phyloP scores from a whole-genome alignment of 163 green algal species.

The Chlorella variabilis region DNA sequence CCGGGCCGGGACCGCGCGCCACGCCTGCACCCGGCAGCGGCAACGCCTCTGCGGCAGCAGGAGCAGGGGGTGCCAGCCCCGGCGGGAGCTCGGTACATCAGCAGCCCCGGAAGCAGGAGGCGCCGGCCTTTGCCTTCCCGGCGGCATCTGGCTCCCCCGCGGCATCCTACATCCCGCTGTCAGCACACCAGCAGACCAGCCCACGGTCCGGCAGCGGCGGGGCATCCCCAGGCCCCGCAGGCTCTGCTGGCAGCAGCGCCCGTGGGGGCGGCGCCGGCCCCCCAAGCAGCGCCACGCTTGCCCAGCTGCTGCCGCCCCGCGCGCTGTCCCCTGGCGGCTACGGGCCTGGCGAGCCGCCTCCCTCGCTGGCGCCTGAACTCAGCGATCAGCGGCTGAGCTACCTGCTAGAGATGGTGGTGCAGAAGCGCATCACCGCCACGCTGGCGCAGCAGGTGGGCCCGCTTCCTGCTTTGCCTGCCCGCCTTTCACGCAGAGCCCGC shows the following conservation, averaged over 20 bases:
- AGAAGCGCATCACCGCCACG: conserved; percentile 5
- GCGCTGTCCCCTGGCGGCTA: neutral
- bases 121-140: neutral
- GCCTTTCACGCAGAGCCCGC: no score
- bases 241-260: no score
- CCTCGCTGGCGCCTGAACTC: neutral
- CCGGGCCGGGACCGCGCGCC: no score
- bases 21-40: no score
- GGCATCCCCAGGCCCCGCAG: neutral
- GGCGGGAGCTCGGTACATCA: neutral
- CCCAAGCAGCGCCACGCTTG: neutral
- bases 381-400: conserved; percentile 9
- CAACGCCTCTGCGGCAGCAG: no score
- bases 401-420: conserved; percentile 30
- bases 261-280: no score
- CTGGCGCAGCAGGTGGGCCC: conserved; percentile 18
- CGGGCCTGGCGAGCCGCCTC: neutral
- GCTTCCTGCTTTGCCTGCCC: no score
- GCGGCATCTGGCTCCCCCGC: neutral
- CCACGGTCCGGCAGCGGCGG: neutral
- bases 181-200: neutral
- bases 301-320: neutral
- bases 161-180: neutral
- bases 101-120: neutral
- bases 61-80: no score